phyloP scores from a whole-genome alignment of 2,329 filamentous ascomycete genomes.

The Hymenoscyphus albidus region DNA sequence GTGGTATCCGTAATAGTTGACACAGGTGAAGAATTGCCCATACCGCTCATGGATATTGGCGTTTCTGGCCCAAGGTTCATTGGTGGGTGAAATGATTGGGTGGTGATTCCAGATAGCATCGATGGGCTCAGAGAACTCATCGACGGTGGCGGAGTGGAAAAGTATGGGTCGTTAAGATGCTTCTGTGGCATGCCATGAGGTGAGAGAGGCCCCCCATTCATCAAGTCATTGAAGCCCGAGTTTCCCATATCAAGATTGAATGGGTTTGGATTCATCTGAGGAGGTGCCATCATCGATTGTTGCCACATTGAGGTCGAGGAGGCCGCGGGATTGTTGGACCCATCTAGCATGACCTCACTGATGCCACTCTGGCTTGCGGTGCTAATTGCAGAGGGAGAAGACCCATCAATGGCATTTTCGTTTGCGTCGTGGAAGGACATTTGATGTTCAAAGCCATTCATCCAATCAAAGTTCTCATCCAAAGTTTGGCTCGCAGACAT shows the following conservation, averaged over 20 bases:
- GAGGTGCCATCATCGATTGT: slow-evolving; percentile 64
- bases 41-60: slow-evolving; percentile 64
- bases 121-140: slow-evolving; percentile 71
- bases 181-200: slow-evolving; percentile 72
- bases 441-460: slow-evolving; percentile 74
- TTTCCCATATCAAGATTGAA: slow-evolving; percentile 73
- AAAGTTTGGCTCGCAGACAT: slow-evolving; percentile 55
- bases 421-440: slow-evolving; percentile 66
- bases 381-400: slow-evolving; percentile 93
- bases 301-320: slow-evolving; percentile 63
- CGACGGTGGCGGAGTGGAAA: slow-evolving; percentile 72
- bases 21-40: slow-evolving; percentile 50
- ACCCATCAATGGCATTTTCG: slow-evolving; percentile 83
- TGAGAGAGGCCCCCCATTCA: slow-evolving; percentile 68
- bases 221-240: slow-evolving; percentile 72
- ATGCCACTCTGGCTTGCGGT: slow-evolving; percentile 88
- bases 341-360: slow-evolving; percentile 88
- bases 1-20: slow-evolving; percentile 64
- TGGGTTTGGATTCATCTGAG: slow-evolving; percentile 60
- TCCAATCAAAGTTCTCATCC: slow-evolving; percentile 83
- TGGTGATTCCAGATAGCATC: slow-evolving; percentile 60
- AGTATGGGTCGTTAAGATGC: slow-evolving; percentile 69
- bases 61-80: slow-evolving; percentile 70
- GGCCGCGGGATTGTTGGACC: slow-evolving; percentile 60
- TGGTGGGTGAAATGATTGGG: slow-evolving; percentile 60